phyloP scores from a whole-genome alignment of 495 filamentous ascomycete species.

The Stereocaulon alpinum region DNA sequence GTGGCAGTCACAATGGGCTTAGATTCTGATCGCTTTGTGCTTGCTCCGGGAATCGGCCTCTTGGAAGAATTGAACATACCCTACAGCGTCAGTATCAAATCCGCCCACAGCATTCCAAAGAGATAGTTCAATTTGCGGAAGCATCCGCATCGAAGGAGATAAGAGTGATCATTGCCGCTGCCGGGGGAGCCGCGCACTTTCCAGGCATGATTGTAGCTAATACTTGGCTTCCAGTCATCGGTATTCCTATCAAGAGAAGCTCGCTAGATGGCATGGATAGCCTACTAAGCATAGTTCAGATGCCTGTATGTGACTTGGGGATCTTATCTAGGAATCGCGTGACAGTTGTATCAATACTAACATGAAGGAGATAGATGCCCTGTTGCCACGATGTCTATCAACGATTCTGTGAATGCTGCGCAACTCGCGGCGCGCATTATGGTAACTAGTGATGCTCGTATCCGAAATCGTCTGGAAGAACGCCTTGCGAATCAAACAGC shows the following conservation, averaged over 20 bases:
- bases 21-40: constrained; percentile 80
- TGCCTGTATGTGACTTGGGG: constrained; percentile 55
- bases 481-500: constrained; percentile 21
- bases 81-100: constrained; percentile 73
- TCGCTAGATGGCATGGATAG: constrained; percentile 83
- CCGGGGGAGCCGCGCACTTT: constrained; percentile 83
- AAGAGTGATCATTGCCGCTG: constrained; percentile 88
- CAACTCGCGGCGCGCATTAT: constrained; percentile 80
- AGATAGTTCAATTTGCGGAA: constrained; percentile 67
- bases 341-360: constrained; percentile 6
- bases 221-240: constrained; percentile 85
- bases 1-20: constrained; percentile 92
- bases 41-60: constrained; percentile 68
- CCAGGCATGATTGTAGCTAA: constrained; percentile 85
- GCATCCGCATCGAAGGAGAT: constrained; percentile 57
- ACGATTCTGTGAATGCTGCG: constrained; percentile 88
- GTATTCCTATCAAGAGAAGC: constrained; percentile 81
- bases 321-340: constrained; percentile 4
- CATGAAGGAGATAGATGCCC: constrained; percentile 50
- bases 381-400: constrained; percentile 82
- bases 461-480: constrained; percentile 16
- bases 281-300: constrained; percentile 82
- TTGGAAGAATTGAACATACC: constrained; percentile 65
- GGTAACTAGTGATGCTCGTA: constrained; percentile 45
- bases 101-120: constrained; percentile 81